These are phyloP conservation scores for Leucocoprinus leucothites DNA, from an alignment of 768 basidiomycete species.

Conservation along the genomic window DNA sequence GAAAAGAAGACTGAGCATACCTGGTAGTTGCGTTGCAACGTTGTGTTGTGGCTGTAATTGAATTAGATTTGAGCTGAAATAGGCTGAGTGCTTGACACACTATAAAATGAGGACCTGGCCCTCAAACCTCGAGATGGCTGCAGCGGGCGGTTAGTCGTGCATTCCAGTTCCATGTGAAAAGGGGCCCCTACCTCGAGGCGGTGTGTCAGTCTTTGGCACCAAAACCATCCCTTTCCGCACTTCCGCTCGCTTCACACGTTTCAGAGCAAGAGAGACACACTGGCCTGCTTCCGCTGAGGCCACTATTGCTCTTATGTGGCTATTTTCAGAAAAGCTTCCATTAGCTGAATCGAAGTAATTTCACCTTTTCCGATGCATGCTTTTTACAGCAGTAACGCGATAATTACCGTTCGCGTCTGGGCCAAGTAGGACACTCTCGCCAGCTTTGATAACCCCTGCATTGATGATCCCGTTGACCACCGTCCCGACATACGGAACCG, in stretches of 20 bases:
- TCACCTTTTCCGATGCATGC: conserved; percentile 91
- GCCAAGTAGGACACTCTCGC: conserved; percentile 81
- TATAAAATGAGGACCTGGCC: conserved; percentile 93
- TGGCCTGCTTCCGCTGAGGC: conserved; percentile 90
- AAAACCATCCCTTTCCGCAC: conserved; percentile 96
- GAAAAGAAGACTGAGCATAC: conserved; percentile 32
- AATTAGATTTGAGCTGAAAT: conserved; percentile 5
- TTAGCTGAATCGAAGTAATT: conserved; percentile 14
- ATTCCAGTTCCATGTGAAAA: neutral
- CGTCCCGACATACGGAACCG: conserved; percentile 82
- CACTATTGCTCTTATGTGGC: conserved; percentile 63
- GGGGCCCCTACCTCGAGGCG: conserved; percentile 60
- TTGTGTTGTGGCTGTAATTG: conserved; percentile 75
- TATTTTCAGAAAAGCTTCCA: neutral
- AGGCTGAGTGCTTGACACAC: conserved; percentile 39
- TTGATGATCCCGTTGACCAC: conserved; percentile 86
- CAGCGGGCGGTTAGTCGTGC: conserved; percentile 1
- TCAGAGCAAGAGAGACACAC: conserved; percentile 90
- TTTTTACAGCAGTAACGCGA: conserved; percentile 74
- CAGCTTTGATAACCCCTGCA: conserved; percentile 68
- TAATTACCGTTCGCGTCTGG: conserved; percentile 94
- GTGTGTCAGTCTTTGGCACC: conserved; percentile 73
- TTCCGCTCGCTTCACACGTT: conserved; percentile 75
- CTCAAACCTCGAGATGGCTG: conserved; percentile 84
- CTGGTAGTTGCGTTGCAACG: conserved; percentile 90